Conservation (phyloP, 2,329 filamentous ascomycete species). For the Microsporum audouinii region DNA sequence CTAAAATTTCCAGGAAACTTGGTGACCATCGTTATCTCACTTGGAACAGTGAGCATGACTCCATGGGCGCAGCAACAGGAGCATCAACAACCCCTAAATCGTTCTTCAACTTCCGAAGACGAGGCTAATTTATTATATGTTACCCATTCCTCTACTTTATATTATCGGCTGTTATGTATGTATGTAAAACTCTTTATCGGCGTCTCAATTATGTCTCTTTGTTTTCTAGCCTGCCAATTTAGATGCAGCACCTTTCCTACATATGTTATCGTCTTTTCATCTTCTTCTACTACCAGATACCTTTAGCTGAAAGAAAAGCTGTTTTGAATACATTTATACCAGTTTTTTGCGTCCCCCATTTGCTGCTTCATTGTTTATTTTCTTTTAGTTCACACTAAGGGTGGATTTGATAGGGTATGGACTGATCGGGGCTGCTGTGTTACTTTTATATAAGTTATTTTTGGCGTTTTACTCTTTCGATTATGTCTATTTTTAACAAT, state of each 20-base stretch:
- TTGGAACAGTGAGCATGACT: slow-evolving; percentile 64
- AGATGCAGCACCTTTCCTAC: background rate
- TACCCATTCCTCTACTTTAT: background rate
- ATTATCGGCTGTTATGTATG: slow-evolving; percentile 1
- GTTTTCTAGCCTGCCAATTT: background rate
- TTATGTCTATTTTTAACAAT: background rate
- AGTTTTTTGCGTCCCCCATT: background rate
- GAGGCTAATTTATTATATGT: slow-evolving; percentile 2
- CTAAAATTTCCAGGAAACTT: slow-evolving; percentile 57
- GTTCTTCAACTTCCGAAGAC: slow-evolving; percentile 5
- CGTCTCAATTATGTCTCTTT: background rate
- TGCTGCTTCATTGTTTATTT: background rate
- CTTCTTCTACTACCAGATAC: background rate
- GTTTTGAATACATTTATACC: slow-evolving; percentile 1
- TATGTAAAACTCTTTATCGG: background rate
- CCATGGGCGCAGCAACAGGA: slow-evolving; percentile 41
- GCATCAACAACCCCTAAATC: slow-evolving; percentile 36
- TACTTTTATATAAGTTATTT: background rate
- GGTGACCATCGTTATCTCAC: slow-evolving; percentile 95
- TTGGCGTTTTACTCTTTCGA: background rate
- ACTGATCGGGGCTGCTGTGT: background rate
- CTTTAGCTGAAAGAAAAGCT: background rate
- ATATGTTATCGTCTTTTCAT: background rate
- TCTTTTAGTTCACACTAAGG: background rate
- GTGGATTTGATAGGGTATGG: background rate